Base-by-base conservation (phyloP, 2,329 filamentous ascomycete species). In the Trichoderma sp. region DNA sequence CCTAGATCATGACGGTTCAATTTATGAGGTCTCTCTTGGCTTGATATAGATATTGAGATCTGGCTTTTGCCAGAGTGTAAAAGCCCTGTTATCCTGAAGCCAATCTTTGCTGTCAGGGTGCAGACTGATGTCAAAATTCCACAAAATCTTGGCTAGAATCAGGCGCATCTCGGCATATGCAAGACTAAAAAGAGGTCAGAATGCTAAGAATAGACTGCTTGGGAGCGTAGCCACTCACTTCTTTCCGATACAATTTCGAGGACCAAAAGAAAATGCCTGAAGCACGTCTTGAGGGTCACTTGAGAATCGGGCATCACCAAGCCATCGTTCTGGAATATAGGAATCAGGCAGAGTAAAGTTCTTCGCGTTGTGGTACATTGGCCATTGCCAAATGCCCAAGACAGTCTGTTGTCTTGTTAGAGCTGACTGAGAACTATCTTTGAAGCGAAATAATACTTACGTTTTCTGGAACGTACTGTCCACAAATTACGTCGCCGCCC, bases 251-350 rank as follows among this genome's bases (percentile, higher is more conserved):
- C 79, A 81, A 30, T 78, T 76, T 12, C 79, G 73, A 1, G 78
- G 77, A 1, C 80, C 79, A 34, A 74, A 15, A 0, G 73, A 74
- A 53, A 81, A 81, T 4, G 79, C 78, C 63, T 79, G 76, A 2
- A 79, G 53, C 0, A 73, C 74, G 2, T 76, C 74, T 4, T 68
- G 72, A 7, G 73, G 68, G 68, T 81, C 79, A 20, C 69, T 71
- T 0, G 61, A 73, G 39, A 74, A 78, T 13, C 65, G 69, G 9
- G 26, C 66, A 59, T 77, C 74, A 5, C 74, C 76, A 2, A 79
- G 70, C 76, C 81, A 84, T 4, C 82, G 75, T 71, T 84, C 81
- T 0, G 83, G 83, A 12, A 77, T 72, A 72, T 83, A 84, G 3
- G 75, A 72, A 17, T 77, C 72, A 0, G 82, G 79, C 2, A 77